Conservation (phyloP, 2,329 filamentous ascomycete genomes). For the Aureobasidium musti region DNA sequence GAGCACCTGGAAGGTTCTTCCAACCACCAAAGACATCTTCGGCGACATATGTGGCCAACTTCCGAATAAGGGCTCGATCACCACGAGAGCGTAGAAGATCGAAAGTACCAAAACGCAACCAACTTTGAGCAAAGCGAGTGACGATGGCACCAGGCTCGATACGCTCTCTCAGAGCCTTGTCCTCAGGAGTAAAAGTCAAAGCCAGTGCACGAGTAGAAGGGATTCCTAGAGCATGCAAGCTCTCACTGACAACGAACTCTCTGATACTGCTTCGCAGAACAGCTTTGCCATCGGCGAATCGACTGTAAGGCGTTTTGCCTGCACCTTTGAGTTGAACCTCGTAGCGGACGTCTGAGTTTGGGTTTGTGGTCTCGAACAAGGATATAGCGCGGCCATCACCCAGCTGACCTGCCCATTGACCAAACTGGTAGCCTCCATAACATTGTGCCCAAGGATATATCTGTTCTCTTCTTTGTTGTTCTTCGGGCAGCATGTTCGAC, state of each 20-base stretch:
- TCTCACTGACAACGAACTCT: slow-evolving; percentile 91
- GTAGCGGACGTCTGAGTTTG: slow-evolving; percentile 69
- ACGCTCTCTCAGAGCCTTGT: slow-evolving; percentile 73
- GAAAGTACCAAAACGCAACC: slow-evolving; percentile 93
- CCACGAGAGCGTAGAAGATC: slow-evolving; percentile 83
- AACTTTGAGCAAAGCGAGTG: slow-evolving; percentile 83
- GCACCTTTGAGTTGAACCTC: slow-evolving; percentile 95
- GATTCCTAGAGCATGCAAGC: slow-evolving; percentile 79
- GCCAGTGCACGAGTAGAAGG: slow-evolving; percentile 85
- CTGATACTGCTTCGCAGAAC: slow-evolving; percentile 90
- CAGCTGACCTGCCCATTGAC: slow-evolving; percentile 92
- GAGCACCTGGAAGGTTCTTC: slow-evolving; percentile 71
- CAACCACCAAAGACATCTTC: slow-evolving; percentile 87
- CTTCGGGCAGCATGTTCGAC: slow-evolving; percentile 42
- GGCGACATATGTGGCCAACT: slow-evolving; percentile 77
- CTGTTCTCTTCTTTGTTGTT: slow-evolving; percentile 62
- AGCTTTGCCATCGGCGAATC: slow-evolving; percentile 94
- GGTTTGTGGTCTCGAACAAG: slow-evolving; percentile 84
- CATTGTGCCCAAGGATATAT: slow-evolving; percentile 98
- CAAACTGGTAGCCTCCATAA: slow-evolving; percentile 75
- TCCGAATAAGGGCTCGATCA: slow-evolving; percentile 72
- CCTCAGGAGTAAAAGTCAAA: slow-evolving; percentile 72
- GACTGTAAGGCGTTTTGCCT: slow-evolving; percentile 88
- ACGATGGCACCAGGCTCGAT: slow-evolving; percentile 92
- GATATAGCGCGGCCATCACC: slow-evolving; percentile 94